phyloP scores from a whole-genome alignment of 305 asterid genomes.

The Solanum hybrid region DNA sequence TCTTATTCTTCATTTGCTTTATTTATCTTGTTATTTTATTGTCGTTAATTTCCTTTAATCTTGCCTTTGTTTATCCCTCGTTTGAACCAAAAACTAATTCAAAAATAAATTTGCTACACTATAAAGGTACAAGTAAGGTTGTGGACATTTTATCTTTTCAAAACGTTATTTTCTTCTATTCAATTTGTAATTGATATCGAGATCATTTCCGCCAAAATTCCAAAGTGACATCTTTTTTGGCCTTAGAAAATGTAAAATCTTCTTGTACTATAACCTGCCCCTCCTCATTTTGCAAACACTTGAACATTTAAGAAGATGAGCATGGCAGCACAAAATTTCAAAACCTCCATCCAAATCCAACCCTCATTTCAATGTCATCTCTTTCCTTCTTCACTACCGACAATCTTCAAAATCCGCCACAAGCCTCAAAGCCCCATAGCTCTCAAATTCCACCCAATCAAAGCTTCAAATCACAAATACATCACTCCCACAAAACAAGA shows the following conservation, averaged over 20 bases:
- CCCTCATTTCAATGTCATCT: conserved; percentile 5
- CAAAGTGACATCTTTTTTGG: neutral
- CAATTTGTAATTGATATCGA: too few species aligned
- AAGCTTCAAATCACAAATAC: conserved; percentile 16
- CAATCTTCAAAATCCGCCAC: conserved; percentile 15
- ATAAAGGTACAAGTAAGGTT: too few species aligned
- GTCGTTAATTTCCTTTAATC: neutral
- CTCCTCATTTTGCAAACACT: neutral
- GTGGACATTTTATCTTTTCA: too few species aligned
- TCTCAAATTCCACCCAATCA: conserved; percentile 3
- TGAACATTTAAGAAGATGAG: neutral
- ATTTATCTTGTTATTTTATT: neutral
- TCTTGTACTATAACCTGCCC: neutral
- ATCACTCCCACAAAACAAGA: conserved; percentile 10
- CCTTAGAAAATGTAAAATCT: neutral
- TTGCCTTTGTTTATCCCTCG: neutral
- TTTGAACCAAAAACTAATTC: neutral
- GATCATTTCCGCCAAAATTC: neutral
- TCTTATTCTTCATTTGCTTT: neutral
- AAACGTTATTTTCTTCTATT: neutral
- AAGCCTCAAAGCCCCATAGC: conserved; percentile 4
- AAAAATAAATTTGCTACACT: neutral
- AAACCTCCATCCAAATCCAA: conserved; percentile 8
- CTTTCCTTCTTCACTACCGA: neutral
- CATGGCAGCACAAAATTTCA: conserved; percentile 16